A percentile compares a stretch with the other conserved stretches of the same genome.
Evolutionary conservation across 192 early-diverging fungal genomes (phyloP).

Genomic region (Entomortierella beljakovae): DNA sequence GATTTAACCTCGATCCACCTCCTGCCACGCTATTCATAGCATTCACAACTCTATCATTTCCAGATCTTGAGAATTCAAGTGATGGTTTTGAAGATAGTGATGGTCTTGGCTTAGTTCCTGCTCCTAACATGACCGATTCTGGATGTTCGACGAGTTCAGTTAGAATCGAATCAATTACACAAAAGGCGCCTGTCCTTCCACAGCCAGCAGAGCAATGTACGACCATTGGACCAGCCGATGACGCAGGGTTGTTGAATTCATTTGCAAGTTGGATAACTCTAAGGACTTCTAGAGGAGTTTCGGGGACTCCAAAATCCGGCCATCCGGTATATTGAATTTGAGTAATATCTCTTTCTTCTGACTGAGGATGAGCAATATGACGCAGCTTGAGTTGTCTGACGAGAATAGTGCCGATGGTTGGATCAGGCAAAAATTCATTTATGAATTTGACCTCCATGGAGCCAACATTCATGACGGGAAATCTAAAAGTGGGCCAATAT

Average conservation of each 20-base stretch:
- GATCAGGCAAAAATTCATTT: conserved; percentile 62
- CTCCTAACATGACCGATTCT: conserved; percentile 51
- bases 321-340: conserved; percentile 91
- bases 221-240: conserved; percentile 56
- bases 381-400: conserved; percentile 65
- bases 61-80: conserved; percentile 57
- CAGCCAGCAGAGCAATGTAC: conserved; percentile 72
- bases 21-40: conserved; percentile 12
- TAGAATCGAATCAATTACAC: conserved; percentile 67
- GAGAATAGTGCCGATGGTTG: conserved; percentile 65
- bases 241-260: conserved; percentile 24
- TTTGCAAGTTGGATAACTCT: conserved; percentile 57
- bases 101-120: conserved; percentile 55
- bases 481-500: conserved; percentile 84
- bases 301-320: conserved; percentile 89
- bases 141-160: conserved; percentile 18
- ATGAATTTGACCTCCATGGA: conserved; percentile 62
- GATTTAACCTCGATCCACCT: too few species aligned
- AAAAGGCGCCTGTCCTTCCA: conserved; percentile 70
- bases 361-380: conserved; percentile 18
- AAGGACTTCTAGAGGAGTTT: conserved; percentile 75
- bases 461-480: conserved; percentile 58
- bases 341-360: conserved; percentile 62
- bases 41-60: conserved; percentile 58
- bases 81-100: conserved; percentile 27